Evolutionary conservation across 768 basidiomycete species (phyloP), one percentile per base, ranked within the genome.

Genomic region (Lactarius deliciosus): DNA sequence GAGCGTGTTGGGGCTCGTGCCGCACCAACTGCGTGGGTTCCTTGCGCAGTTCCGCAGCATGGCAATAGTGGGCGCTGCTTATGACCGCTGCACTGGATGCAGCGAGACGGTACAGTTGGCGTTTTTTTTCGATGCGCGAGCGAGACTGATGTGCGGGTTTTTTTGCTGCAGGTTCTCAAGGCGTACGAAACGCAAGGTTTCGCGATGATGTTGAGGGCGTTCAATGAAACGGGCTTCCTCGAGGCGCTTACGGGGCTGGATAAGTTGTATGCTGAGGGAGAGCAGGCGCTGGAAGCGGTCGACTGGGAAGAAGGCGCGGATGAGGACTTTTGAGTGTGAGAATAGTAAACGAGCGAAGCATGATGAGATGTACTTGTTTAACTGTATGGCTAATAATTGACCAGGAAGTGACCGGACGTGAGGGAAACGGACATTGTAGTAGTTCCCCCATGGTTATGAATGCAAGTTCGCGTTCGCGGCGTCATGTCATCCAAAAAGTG

Each of bases 1-100:
- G 28, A 84, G 85, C 71, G 85, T 92, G 11, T 83, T 98, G 2
- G 96, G 96, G 0, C 78, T 89, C 20, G 92, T 98, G 4, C 97
- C 97, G 1, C 97, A 98, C 75, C 96, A 98, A 74, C 81, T 98
- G 11, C 87, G 97, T 5, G 97, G 96, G 0, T 94, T 87, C 80
- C 82, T 98, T 3, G 86, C 87, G 6, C 89, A 93, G 68, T 99
- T 96, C 81, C 82, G 87, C 60, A 94, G 87, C 53, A 80, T 98
- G 71, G 85, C 86, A 32, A 87, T 99, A 65, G 86, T 89, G 0
- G 97, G 96, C 0, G 86, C 90, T 2, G 92, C 94, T 1, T 99
- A 91, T 74, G 84, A 88, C 62, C 80, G 82, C 63, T 99, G 96
- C 75, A 96, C 95, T 1, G 97, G 93, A 0, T 99, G 97, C 74